Evolutionary conservation across 306 rosid species (phyloP), one percentile per base, ranked within the genome.

Genomic region (Trifolium repens): DNA sequence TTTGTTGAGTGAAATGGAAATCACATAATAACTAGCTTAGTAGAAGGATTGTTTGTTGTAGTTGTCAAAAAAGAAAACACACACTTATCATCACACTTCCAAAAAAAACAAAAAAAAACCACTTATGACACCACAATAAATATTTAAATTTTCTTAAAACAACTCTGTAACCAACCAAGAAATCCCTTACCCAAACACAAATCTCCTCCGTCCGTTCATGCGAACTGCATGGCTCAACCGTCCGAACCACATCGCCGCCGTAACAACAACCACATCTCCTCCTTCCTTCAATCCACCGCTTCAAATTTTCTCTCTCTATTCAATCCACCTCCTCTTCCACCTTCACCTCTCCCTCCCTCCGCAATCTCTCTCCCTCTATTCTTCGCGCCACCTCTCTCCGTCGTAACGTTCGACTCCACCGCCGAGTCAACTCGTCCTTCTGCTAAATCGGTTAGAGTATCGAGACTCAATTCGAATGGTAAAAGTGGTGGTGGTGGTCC

Each of bases 221-320:
- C 37, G 13, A 58, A 10, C 44, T 71, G 68, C 80, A 92, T 92
- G 98, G 93, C 93, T 68, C 81, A 76, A 46, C 91, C 85, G 66
- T 80, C 87, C 43, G 88, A 82, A 63, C 87, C 78, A 42, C 70
- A 79, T 4, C 81, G 81, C 65, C 70, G 72, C 53, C 70, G 60
- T 66, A 55, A 27, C 68, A 62, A 65, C 54, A 68, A 80, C 49
- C 89, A 82, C 90, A 30, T 90, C 40, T 61, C 89, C 79, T 50
- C 79, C 44, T 75, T 91, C 79, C 78, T 89, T 42, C 88, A 88
- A 46, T 89, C 89, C 73, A 70, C 97, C 19, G 60, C 96, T 39
- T 78, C 91, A 76, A 90, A 83, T 74, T 71, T 91, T 69, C 75
- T 55, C 65, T 85, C 93, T 26, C 80, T 89, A 77, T 79, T 93